A percentile compares a stretch with the other conserved stretches of the same genome.
These are phyloP conservation scores for Aspergillus fumigatus DNA, from an alignment of 2,329 filamentous ascomycete species.

Conservation along the genomic window DNA sequence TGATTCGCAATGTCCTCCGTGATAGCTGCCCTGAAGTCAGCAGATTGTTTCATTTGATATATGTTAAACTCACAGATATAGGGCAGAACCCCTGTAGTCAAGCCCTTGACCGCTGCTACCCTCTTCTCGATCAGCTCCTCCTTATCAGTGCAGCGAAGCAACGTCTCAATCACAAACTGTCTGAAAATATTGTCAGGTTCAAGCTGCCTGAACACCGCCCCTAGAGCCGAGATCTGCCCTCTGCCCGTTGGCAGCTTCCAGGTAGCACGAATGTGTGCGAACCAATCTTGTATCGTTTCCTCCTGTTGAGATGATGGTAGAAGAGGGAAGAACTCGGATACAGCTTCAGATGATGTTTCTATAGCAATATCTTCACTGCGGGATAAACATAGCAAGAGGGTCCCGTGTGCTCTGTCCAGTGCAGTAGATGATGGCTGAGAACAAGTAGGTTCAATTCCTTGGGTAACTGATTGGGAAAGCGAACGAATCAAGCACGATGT, in stretches of 20 bases:
- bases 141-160: conserved; percentile 31
- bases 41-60: neutral
- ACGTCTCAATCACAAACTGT: conserved; percentile 27
- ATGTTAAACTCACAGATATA: conserved; percentile 27
- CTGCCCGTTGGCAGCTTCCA: conserved; percentile 37
- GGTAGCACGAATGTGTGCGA: conserved; percentile 33
- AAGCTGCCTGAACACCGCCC: conserved; percentile 35
- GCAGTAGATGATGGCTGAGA: conserved; percentile 17
- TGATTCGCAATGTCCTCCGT: conserved; percentile 24
- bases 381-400: conserved; percentile 38
- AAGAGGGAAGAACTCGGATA: conserved; percentile 37
- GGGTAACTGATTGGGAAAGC: conserved; percentile 27
- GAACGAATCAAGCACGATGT: conserved; percentile 36
- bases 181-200: conserved; percentile 19
- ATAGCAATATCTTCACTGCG: conserved; percentile 39
- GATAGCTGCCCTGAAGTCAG: conserved; percentile 25
- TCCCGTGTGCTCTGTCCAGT: conserved; percentile 26
- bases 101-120: conserved; percentile 37
- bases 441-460: conserved; percentile 5
- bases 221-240: conserved; percentile 42
- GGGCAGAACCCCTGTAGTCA: conserved; percentile 35
- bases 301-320: conserved; percentile 28
- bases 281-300: conserved; percentile 36
- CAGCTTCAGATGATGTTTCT: conserved; percentile 37
- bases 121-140: conserved; percentile 40